These are phyloP conservation scores for Macrophomina phaseolina DNA, from an alignment of 2,329 filamentous ascomycete species.

Conservation along the genomic window DNA sequence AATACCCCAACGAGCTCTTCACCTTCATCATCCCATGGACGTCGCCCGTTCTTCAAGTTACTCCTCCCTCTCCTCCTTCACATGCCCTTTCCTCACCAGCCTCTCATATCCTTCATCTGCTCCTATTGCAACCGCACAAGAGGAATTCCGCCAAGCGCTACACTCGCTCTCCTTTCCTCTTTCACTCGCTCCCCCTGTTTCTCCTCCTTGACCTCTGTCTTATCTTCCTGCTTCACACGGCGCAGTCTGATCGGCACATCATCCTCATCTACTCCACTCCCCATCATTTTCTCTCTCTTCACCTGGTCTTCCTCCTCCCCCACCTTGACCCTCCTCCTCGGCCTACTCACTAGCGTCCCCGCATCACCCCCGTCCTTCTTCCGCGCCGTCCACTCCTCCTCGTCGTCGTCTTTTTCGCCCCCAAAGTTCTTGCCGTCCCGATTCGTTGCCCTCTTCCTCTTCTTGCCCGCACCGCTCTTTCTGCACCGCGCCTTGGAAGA, in stretches of 20 bases:
- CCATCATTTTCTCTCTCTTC: too few species aligned
- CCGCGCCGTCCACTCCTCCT: conserved; percentile 1
- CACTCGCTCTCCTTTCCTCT: too few species aligned
- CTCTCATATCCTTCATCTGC: too few species aligned
- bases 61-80: background rate
- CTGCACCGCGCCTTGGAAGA: background rate
- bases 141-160: too few species aligned
- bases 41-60: background rate
- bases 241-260: background rate
- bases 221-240: background rate
- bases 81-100: background rate
- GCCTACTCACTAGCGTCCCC: background rate
- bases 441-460: background rate
- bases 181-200: background rate
- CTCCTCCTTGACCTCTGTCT: background rate
- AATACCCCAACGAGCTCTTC: background rate
- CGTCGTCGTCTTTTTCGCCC: background rate
- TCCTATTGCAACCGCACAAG: too few species aligned
- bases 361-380: background rate
- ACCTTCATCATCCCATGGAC: background rate
- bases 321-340: conserved; percentile 8
- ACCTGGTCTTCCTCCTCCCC: background rate
- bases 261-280: background rate
- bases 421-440: background rate
- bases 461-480: background rate